phyloP scores from a whole-genome alignment of 2,329 filamentous ascomycete species.

The Knufia petricola region DNA sequence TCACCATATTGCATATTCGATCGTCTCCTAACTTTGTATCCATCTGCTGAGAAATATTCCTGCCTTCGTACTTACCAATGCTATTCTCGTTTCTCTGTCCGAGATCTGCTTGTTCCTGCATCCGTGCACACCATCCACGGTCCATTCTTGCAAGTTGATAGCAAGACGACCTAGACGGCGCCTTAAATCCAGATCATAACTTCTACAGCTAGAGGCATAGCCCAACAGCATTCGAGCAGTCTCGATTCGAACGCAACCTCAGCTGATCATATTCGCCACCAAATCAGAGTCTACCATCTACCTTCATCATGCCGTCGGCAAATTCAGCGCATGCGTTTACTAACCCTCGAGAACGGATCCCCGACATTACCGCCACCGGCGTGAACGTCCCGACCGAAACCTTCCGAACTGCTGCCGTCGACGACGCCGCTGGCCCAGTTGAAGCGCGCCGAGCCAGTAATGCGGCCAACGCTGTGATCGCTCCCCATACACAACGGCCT shows the following conservation, averaged over 20 bases:
- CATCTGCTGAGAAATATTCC: too few species aligned
- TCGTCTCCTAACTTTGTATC: too few species aligned
- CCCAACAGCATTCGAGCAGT: not conserved
- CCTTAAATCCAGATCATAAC: not conserved
- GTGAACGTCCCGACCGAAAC: not conserved
- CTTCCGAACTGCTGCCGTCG: not conserved
- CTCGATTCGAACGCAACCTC: not conserved
- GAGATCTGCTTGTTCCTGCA: not conserved
- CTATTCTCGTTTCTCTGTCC: not conserved
- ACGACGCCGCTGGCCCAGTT: not conserved
- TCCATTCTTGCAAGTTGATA: not conserved
- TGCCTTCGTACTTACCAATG: not conserved
- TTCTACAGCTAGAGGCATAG: not conserved
- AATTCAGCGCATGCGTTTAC: not conserved
- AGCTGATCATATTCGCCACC: not conserved
- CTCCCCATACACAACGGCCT: not conserved
- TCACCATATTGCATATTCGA: not conserved
- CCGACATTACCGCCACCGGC: slow-evolving; percentile 1
- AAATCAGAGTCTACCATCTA: not conserved
- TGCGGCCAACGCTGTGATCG: not conserved
- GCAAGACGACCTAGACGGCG: not conserved
- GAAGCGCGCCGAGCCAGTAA: slow-evolving; percentile 25
- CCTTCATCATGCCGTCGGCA: not conserved
- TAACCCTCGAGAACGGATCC: slow-evolving; percentile 1
- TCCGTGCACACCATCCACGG: not conserved